These are phyloP conservation scores for Malus sylvestris DNA, from an alignment of 306 rosid genomes.

Conservation along the genomic window DNA sequence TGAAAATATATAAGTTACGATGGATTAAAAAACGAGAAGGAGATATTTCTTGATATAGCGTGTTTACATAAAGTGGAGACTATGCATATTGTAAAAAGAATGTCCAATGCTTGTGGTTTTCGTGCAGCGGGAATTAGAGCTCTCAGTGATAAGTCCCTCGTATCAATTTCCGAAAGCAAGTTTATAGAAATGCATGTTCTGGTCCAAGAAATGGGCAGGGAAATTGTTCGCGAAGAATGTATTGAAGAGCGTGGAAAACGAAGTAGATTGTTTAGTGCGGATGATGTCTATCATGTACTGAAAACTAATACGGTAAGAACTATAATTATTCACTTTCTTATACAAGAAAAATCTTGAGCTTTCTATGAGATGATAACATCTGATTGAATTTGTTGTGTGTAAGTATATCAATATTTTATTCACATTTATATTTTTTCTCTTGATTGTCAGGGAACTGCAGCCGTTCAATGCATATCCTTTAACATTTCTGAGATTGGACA, in stretches of 20 bases:
- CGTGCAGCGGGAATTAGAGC: slow-evolving; percentile 14
- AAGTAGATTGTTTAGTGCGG: neutral
- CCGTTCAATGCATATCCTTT: neutral
- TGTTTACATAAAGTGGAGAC: slow-evolving; percentile 35
- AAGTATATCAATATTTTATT: too few species aligned
- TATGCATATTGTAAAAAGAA: neutral
- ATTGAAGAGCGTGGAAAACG: neutral
- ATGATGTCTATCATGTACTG: neutral
- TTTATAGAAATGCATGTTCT: slow-evolving; percentile 15
- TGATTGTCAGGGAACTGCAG: neutral
- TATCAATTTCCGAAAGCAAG: neutral
- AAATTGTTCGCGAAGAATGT: neutral
- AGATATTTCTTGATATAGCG: slow-evolving; percentile 11
- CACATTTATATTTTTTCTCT: neutral
- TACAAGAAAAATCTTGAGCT: too few species aligned
- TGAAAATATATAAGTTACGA: neutral
- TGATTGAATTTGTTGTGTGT: neutral
- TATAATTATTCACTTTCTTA: neutral
- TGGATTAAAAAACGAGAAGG: neutral
- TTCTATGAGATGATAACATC: neutral
- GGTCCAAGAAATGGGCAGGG: neutral
- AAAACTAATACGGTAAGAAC: neutral
- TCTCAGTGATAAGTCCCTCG: slow-evolving; percentile 32
- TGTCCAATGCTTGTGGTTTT: slow-evolving; percentile 8
- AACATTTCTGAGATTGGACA: neutral